Evolutionary conservation across 148 eudicot genomes (phyloP), one percentile per base, ranked within the genome.

Genomic region (Euryodendron excelsum): DNA sequence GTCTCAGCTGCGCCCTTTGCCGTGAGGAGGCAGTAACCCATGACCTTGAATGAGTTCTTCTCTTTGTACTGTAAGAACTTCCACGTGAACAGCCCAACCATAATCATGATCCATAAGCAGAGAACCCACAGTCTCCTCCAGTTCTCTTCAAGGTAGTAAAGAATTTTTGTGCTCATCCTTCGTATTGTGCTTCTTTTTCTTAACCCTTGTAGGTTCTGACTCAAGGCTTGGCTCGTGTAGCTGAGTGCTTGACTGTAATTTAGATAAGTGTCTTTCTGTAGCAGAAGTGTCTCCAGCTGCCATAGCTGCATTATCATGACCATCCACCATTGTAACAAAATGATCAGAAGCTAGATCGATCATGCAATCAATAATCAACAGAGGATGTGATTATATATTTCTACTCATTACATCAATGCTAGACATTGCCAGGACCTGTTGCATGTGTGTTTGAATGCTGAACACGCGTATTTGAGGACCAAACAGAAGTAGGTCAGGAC

Each of bases 1-100:
- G 94, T 96, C 89, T 96, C 99, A 0, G 97, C 99, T 12, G 97
- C 99, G 45, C 99, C 99, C 82, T 96, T 96, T 69, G 99, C 99
- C 2, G 97, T 90, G 30, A 89, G 88, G 64, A 96, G 87, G 62
- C 99, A 96, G 63, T 96, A 96, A 10, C 99, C 99, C 99, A 96
- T 96, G 60, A 96, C 89, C 69, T 85, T 50, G 82, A 84, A 96
- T 12, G 98, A 95, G 48, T 72, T 81, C 81, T 88, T 93, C 66
- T 91, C 76, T 79, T 84, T 93, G 88, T 96, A 96, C 82, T 93
- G 91, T 79, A 83, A 75, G 82, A 89, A 93, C 78, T 96, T 96
- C 99, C 98, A 96, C 27, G 78, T 59, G 83, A 96, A 96, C 12
- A 93, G 83, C 48, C 94, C 91, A 58, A 83, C 79, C 99, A 96